These are phyloP conservation scores for Acacia crassicarpa DNA, from an alignment of 306 rosid species.

Conservation along the genomic window DNA sequence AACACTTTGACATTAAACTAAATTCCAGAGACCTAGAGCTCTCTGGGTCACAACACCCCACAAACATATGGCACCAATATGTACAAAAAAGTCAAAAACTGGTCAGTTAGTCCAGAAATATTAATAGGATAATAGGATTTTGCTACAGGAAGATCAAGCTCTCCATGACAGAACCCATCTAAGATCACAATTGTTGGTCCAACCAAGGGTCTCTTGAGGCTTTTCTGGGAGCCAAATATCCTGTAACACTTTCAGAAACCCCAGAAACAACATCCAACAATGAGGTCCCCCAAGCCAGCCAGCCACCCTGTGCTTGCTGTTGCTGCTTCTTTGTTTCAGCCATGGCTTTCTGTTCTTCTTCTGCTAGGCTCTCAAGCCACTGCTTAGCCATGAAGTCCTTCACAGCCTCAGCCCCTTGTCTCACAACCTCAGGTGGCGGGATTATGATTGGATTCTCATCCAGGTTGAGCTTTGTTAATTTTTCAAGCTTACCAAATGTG, in stretches of 20 bases:
- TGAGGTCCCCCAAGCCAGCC: conserved; percentile 54
- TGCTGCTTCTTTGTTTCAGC: conserved; percentile 35
- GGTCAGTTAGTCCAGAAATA: neutral
- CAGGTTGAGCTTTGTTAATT: conserved; percentile 44
- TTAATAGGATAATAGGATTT: neutral
- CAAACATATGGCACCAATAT: conserved; percentile 1
- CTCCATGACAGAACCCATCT: neutral
- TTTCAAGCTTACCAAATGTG: conserved; percentile 48
- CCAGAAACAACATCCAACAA: conserved; percentile 43
- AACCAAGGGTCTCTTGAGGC: conserved; percentile 41
- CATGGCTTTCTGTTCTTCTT: conserved; percentile 40
- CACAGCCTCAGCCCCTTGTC: conserved; percentile 52
- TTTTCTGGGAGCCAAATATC: conserved; percentile 43
- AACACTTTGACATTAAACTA: neutral
- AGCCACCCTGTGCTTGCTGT: conserved; percentile 41
- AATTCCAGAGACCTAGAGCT: neutral
- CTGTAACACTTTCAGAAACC: conserved; percentile 40
- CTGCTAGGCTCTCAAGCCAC: conserved; percentile 37
- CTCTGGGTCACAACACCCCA: neutral
- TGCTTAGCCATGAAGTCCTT: conserved; percentile 49
- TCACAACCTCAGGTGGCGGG: conserved; percentile 47
- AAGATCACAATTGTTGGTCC: conserved; percentile 39
- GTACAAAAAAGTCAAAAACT: neutral
- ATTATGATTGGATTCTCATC: conserved; percentile 51
- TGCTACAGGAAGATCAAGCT: neutral